phyloP scores from a whole-genome alignment of 805 yeast species.

The Starmera quercuum region DNA sequence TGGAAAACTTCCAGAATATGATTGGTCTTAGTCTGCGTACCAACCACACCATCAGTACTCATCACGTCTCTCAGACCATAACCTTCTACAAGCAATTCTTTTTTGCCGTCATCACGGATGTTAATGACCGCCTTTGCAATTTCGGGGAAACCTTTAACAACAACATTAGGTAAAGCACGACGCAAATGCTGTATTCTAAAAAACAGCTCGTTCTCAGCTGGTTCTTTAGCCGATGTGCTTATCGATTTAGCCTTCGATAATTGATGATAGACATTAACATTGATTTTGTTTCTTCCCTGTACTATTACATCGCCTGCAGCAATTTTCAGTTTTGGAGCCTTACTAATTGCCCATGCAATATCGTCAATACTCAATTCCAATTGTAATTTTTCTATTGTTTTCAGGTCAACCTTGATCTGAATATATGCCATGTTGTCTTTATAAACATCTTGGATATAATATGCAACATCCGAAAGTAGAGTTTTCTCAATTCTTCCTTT shows the following conservation, averaged over 20 bases:
- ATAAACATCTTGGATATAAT: conserved; percentile 89
- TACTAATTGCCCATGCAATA: conserved; percentile 72
- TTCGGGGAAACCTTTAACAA: conserved; percentile 87
- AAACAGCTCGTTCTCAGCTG: conserved; percentile 47
- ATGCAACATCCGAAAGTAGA: conserved; percentile 75
- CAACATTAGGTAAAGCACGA: conserved; percentile 77
- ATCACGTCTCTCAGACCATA: conserved; percentile 93
- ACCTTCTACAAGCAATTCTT: conserved; percentile 94
- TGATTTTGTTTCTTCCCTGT: conserved; percentile 56
- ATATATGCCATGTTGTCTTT: conserved; percentile 69
- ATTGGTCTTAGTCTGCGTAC: conserved; percentile 80
- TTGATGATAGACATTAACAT: conserved; percentile 48
- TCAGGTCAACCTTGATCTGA: conserved; percentile 73
- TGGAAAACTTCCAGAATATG: conserved; percentile 85
- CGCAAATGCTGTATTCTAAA: conserved; percentile 86
- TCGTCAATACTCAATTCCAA: conserved; percentile 82
- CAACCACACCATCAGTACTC: conserved; percentile 95
- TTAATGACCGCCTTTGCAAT: conserved; percentile 95
- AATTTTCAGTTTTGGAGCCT: conserved; percentile 87
- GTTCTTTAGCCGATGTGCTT: conserved; percentile 33
- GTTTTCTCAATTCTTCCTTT: conserved; percentile 97
- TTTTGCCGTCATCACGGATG: conserved; percentile 76
- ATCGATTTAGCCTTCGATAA: conserved; percentile 32
- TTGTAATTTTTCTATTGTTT: conserved; percentile 83
- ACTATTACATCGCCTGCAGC: conserved; percentile 62